phyloP scores from a whole-genome alignment of 192 early-diverging fungal genomes.

The Backusella tuberculispora region DNA sequence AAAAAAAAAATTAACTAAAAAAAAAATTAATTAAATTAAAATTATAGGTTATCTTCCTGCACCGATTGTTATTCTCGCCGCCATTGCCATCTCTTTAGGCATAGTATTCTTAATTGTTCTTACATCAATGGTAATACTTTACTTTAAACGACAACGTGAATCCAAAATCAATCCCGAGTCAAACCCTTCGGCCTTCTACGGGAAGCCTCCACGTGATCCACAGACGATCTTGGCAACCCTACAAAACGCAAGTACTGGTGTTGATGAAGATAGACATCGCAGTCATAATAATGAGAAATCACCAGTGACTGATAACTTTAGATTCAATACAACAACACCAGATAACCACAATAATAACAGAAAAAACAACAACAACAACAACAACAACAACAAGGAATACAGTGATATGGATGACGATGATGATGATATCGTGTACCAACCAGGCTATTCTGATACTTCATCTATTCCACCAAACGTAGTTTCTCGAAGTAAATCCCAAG shows the following conservation, averaged over 20 bases:
- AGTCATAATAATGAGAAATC: neutral
- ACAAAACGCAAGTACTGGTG: neutral
- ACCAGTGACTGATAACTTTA: neutral
- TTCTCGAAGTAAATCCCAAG: conserved; percentile 10
- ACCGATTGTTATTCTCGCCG: conserved; percentile 68
- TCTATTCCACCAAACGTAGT: neutral
- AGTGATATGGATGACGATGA: neutral
- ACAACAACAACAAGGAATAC: neutral
- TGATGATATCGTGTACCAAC: neutral
- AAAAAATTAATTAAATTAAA: conserved; percentile 10
- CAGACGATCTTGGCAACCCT: conserved; percentile 40
- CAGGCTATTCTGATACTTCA: neutral
- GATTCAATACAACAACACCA: neutral
- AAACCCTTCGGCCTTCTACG: conserved; percentile 32
- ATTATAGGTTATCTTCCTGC: conserved; percentile 48
- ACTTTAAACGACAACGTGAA: conserved; percentile 34
- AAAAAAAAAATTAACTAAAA: neutral
- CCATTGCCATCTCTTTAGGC: conserved; percentile 65
- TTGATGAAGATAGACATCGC: neutral
- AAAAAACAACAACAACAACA: too few species aligned
- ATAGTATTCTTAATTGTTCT: conserved; percentile 70
- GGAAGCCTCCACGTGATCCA: conserved; percentile 38
- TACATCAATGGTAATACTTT: conserved; percentile 56
- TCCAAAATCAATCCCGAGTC: conserved; percentile 19
- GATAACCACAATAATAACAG: too few species aligned